A percentile compares a stretch with the other conserved stretches of the same genome.
These are phyloP conservation scores for Quercus agrifolia DNA, from an alignment of 306 rosid species.

Conservation along the genomic window DNA sequence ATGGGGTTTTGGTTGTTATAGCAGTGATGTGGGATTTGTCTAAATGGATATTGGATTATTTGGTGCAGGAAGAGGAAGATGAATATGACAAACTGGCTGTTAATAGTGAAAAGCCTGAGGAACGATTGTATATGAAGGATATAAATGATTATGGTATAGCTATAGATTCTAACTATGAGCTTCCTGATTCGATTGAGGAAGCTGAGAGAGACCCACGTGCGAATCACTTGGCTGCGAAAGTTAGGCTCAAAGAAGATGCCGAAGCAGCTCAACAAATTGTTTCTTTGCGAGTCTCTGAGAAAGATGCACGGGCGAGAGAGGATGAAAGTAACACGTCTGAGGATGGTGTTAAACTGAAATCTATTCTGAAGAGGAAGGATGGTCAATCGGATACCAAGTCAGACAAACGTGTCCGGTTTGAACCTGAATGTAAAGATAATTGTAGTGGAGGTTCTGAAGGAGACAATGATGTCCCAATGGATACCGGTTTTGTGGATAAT, in stretches of 20 bases:
- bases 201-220: slow-evolving; percentile 79
- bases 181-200: slow-evolving; percentile 46
- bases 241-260: slow-evolving; percentile 63
- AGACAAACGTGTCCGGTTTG: slow-evolving; percentile 79
- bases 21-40: background rate
- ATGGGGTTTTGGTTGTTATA: background rate
- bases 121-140: slow-evolving; percentile 67
- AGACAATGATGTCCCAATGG: slow-evolving; percentile 27
- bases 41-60: background rate
- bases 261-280: slow-evolving; percentile 53
- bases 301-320: slow-evolving; percentile 18
- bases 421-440: slow-evolving; percentile 48
- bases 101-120: slow-evolving; percentile 54
- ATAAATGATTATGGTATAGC: slow-evolving; percentile 61
- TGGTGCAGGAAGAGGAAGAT: slow-evolving; percentile 86
- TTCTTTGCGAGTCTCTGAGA: slow-evolving; percentile 53
- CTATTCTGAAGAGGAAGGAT: slow-evolving; percentile 88
- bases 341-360: slow-evolving; percentile 45
- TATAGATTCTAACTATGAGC: slow-evolving; percentile 42
- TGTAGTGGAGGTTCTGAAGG: slow-evolving; percentile 27
- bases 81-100: slow-evolving; percentile 81
- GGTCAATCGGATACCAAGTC: slow-evolving; percentile 37
- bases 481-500: slow-evolving; percentile 27
- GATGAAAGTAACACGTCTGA: slow-evolving; percentile 11
- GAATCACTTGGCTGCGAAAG: slow-evolving; percentile 73